These are phyloP conservation scores for Funneliformis caledonium DNA, from an alignment of 371 early-diverging fungal species.

Conservation along the genomic window DNA sequence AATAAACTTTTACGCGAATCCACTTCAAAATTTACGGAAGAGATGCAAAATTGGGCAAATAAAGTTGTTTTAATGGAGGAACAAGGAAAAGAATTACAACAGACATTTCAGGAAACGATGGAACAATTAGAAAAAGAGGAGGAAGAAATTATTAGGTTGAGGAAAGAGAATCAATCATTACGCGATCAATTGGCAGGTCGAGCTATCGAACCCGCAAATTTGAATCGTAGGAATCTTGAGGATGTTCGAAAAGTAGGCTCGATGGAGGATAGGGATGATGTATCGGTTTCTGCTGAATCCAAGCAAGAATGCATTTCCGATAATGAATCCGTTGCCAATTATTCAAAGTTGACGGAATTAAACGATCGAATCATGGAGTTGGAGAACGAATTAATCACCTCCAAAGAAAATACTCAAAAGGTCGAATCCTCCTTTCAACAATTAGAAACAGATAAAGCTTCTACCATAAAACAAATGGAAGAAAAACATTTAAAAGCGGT, in stretches of 20 bases:
- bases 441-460: slow-evolving; percentile 12
- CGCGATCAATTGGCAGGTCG: slow-evolving; percentile 13
- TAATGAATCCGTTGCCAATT: slow-evolving; percentile 20
- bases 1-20: slow-evolving; percentile 35
- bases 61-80: slow-evolving; percentile 34
- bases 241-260: slow-evolving; percentile 29
- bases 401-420: slow-evolving; percentile 33
- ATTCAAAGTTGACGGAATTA: slow-evolving; percentile 28
- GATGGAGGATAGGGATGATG: slow-evolving; percentile 33
- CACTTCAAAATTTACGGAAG: slow-evolving; percentile 28
- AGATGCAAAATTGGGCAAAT: slow-evolving; percentile 32
- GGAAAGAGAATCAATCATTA: slow-evolving; percentile 28
- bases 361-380: slow-evolving; percentile 31
- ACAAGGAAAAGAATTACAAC: slow-evolving; percentile 41
- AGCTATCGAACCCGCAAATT: neutral
- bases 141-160: slow-evolving; percentile 22
- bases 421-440: neutral
- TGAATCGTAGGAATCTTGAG: slow-evolving; percentile 20
- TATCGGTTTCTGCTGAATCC: slow-evolving; percentile 18
- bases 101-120: slow-evolving; percentile 33
- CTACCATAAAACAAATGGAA: slow-evolving; percentile 32
- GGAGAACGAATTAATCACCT: slow-evolving; percentile 14
- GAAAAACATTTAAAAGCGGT: slow-evolving; percentile 33
- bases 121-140: slow-evolving; percentile 31
- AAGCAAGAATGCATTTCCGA: slow-evolving; percentile 11